phyloP scores from a whole-genome alignment of 2,329 filamentous ascomycete genomes.

The Verruconis gallopava region DNA sequence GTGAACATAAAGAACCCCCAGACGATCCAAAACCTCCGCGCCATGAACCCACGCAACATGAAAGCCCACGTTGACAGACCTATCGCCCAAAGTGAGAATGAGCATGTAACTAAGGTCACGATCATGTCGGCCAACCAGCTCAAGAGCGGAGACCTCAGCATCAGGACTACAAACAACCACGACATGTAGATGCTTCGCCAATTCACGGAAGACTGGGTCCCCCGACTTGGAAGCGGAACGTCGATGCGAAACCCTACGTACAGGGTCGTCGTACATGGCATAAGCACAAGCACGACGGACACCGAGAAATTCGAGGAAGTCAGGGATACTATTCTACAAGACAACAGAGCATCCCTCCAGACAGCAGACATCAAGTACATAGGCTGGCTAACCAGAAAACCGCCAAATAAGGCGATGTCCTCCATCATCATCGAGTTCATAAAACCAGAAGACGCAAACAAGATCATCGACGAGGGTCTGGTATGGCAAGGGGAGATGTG shows the following conservation, averaged over 20 bases:
- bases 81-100: slow-evolving; percentile 14
- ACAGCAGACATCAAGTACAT: slow-evolving; percentile 13
- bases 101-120: slow-evolving; percentile 14
- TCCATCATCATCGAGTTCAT: slow-evolving; percentile 13
- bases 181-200: slow-evolving; percentile 13
- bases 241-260: slow-evolving; percentile 11
- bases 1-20: slow-evolving; percentile 13
- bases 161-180: slow-evolving; percentile 8
- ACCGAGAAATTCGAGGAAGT: slow-evolving; percentile 14
- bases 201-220: slow-evolving; percentile 14
- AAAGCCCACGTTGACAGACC: slow-evolving; percentile 14
- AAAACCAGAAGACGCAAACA: slow-evolving; percentile 14
- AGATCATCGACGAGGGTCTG: too few species aligned
- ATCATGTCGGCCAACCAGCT: slow-evolving; percentile 14
- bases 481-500: too few species aligned
- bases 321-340: slow-evolving; percentile 13
- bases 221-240: too few species aligned
- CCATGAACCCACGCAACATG: slow-evolving; percentile 13
- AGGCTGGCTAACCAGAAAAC: slow-evolving; percentile 12
- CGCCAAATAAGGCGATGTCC: slow-evolving; percentile 9
- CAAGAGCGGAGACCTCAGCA: slow-evolving; percentile 14
- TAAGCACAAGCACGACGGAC: slow-evolving; percentile 13
- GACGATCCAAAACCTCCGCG: slow-evolving; percentile 13
- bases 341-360: slow-evolving; percentile 14
- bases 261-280: slow-evolving; percentile 12